These are phyloP conservation scores for Colletotrichum sp. DNA, from an alignment of 2,329 filamentous ascomycete genomes.

Conservation along the genomic window DNA sequence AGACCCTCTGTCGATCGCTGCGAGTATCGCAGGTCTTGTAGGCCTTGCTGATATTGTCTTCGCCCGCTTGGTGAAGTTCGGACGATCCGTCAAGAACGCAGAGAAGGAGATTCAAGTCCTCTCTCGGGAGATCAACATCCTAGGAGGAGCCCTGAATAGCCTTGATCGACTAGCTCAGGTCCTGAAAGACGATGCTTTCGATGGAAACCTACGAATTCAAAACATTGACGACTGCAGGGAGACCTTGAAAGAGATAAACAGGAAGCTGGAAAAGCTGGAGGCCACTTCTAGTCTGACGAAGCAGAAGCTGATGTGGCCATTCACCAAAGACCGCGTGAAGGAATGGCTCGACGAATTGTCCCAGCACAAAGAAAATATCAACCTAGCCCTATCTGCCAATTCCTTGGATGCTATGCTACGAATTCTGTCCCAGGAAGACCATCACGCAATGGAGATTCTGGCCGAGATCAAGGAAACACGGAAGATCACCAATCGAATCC, in stretches of 20 bases:
- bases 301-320: not conserved
- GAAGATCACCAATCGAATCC: not conserved
- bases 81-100: not conserved
- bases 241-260: not conserved
- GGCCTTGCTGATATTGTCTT: not conserved
- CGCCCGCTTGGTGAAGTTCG: not conserved
- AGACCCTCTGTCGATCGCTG: not conserved
- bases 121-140: not conserved
- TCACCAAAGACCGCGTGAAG: not conserved
- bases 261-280: not conserved
- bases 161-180: not conserved
- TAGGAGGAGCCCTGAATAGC: not conserved
- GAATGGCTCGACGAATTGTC: not conserved
- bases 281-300: not conserved
- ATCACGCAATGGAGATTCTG: accelerated
- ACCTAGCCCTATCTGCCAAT: not conserved
- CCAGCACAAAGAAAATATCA: not conserved
- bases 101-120: not conserved
- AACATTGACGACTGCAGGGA: not conserved
- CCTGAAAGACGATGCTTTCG: not conserved
- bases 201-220: not conserved
- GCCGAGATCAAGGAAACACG: not conserved
- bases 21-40: not conserved
- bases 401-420: not conserved
- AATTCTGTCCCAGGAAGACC: not conserved